A percentile compares a stretch with the other conserved stretches of the same genome.
These are phyloP conservation scores for Fusarium verrucosum DNA, from an alignment of 2,329 filamentous ascomycete species.

Conservation along the genomic window DNA sequence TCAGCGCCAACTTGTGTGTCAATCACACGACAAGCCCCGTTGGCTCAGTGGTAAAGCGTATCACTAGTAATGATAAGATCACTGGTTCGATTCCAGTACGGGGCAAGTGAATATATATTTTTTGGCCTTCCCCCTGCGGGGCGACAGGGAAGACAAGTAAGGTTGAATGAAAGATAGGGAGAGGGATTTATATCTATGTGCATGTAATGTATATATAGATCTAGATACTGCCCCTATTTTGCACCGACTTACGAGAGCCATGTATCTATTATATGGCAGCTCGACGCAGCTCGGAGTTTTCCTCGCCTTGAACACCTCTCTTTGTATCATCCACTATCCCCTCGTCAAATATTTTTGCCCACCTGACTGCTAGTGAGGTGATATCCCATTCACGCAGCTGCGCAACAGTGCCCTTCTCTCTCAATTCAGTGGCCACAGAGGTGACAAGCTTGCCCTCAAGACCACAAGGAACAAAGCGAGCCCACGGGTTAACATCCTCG, in stretches of 20 bases:
- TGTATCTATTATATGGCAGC: neutral
- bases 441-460: conserved; percentile 81
- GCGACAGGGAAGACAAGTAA: too few species aligned
- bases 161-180: too few species aligned
- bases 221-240: too few species aligned
- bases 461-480: conserved; percentile 88
- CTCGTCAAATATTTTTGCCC: conserved; percentile 50
- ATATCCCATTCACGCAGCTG: conserved; percentile 42
- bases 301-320: conserved; percentile 35
- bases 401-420: conserved; percentile 18
- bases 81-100: neutral
- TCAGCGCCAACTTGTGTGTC: too few species aligned
- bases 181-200: neutral
- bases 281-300: conserved; percentile 16
- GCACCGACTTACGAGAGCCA: too few species aligned
- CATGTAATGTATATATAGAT: too few species aligned
- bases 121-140: too few species aligned
- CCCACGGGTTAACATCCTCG: conserved; percentile 61
- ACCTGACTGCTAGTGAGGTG: conserved; percentile 43
- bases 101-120: neutral
- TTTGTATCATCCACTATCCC: conserved; percentile 45
- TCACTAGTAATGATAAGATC: neutral
- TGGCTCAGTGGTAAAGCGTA: neutral
- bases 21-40: neutral
- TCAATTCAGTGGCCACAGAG: conserved; percentile 69